Base-by-base conservation (phyloP, 495 filamentous ascomycete species). In the Xylaria palmicola region DNA sequence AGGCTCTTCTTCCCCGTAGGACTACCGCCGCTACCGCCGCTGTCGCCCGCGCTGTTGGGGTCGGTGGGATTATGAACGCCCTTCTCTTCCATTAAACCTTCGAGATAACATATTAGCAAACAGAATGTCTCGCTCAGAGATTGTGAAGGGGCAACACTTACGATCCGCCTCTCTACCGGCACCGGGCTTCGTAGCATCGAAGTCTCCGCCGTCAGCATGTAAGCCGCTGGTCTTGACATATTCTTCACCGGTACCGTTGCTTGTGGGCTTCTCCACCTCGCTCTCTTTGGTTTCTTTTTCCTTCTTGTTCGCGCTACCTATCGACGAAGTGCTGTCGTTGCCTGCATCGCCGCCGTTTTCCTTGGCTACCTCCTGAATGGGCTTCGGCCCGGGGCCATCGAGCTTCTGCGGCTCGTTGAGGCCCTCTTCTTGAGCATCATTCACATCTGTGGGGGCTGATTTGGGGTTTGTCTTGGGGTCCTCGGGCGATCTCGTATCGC, bases 101-200 rank as follows among this genome's bases (percentile, higher is more conserved):
- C 30, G 6, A 3, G 8, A 51, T 22, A 36, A 6, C 12, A 50
- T 32, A 29, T 44, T 47, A 54, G 29, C 17, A 36, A 37, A 9
- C 7, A 22, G n/a, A n/a, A 4, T 4, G 36, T 6, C n/a, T 36
- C 12, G 1, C 27, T 36, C 2, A 10, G 6, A 44, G 6, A n/a
- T 22, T 37, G 26, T n/a, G 0, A 9, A 10, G 53, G 39, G 22
- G 3, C 34, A 56, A 41, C 32, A 80, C 86, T 75, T 76, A 88
- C 86, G 79, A 66, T 87, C 83, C 51, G 86, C 87, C 69, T 90
- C 87, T 34, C 69, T 68, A 0, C 85, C 86, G 6, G 87, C 87
- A 7, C 87, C 86, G 1, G 86, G 81, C 24, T 75, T 77, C 27
- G 79, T 72, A 45, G 84, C 72, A 74, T 89, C 87, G 65, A 89